These are phyloP conservation scores for Porcisia deanei DNA, from an alignment of 208 protist species.

Conservation along the genomic window DNA sequence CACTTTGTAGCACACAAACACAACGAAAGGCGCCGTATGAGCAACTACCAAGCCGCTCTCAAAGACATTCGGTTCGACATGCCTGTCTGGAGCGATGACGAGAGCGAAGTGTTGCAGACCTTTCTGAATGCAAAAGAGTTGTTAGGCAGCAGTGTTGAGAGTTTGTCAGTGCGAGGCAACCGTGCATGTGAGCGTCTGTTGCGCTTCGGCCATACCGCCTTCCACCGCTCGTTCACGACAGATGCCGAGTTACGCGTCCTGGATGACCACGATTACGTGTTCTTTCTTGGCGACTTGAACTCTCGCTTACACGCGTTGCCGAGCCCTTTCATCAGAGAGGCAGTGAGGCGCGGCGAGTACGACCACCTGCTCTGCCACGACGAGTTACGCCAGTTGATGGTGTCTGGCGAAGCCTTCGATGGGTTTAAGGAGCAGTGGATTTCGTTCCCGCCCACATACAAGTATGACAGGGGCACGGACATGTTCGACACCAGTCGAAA, in stretches of 20 bases:
- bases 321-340: conserved; percentile 34
- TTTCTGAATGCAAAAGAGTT: conserved; percentile 42
- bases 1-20: conserved; percentile 93
- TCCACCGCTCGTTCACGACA: conserved; percentile 21
- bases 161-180: conserved; percentile 22
- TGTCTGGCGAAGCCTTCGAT: conserved; percentile 70
- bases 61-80: conserved; percentile 67
- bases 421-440: conserved; percentile 91
- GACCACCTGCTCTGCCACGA: conserved; percentile 75
- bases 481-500: conserved; percentile 85
- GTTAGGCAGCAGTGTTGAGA: conserved; percentile 6
- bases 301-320: conserved; percentile 81
- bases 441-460: conserved; percentile 92
- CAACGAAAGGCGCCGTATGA: conserved; percentile 68
- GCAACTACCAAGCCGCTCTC: conserved; percentile 80
- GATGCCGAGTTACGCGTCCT: conserved; percentile 54
- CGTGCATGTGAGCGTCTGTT: conserved; percentile 53
- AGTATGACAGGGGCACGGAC: conserved; percentile 75
- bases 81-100: conserved; percentile 60
- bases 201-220: conserved; percentile 29
- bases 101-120: conserved; percentile 70
- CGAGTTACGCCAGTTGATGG: conserved; percentile 82
- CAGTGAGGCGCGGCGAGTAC: conserved; percentile 34
- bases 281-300: conserved; percentile 95
- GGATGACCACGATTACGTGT: conserved; percentile 90